These are phyloP conservation scores for Cladosporium velox DNA, from an alignment of 2,329 filamentous ascomycete genomes.

Conservation along the genomic window DNA sequence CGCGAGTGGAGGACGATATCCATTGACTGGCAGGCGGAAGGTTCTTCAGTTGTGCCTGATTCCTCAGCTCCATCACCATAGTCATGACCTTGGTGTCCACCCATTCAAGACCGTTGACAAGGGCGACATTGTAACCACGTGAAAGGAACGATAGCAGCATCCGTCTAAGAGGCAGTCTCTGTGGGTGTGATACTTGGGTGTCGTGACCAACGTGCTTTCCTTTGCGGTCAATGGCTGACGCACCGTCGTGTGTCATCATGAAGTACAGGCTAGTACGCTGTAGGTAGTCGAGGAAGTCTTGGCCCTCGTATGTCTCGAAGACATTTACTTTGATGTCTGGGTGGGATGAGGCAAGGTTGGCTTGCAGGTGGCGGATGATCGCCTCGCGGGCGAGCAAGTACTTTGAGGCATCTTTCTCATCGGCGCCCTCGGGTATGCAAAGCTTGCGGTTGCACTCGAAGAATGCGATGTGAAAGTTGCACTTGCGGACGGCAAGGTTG, in stretches of 20 bases:
- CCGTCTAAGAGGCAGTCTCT: constrained; percentile 40
- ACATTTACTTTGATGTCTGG: constrained; percentile 48
- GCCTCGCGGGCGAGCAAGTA: constrained; percentile 64
- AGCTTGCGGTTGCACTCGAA: constrained; percentile 60
- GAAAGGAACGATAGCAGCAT: constrained; percentile 59
- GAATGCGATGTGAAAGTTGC: constrained; percentile 71
- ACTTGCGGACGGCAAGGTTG: constrained; percentile 62
- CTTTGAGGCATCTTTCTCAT: constrained; percentile 45
- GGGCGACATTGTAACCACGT: constrained; percentile 61
- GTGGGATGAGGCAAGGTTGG: constrained; percentile 43
- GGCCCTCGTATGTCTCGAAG: constrained; percentile 52
- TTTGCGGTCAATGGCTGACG: constrained; percentile 31
- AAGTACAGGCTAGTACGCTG: constrained; percentile 61
- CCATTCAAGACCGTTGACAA: constrained; percentile 66
- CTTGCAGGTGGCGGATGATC: constrained; percentile 64
- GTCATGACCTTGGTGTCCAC: constrained; percentile 63
- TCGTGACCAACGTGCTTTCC: constrained; percentile 27
- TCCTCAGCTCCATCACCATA: constrained; percentile 45
- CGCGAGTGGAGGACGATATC: not conserved
- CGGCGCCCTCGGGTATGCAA: constrained; percentile 54
- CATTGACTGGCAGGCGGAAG: constrained; percentile 9
- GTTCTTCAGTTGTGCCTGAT: constrained; percentile 14
- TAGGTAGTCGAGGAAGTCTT: constrained; percentile 59
- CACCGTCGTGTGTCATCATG: constrained; percentile 68
- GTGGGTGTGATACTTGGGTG: constrained; percentile 21